Base-by-base conservation (phyloP, 208 protist species). In the Crithidia expoeki region DNA sequence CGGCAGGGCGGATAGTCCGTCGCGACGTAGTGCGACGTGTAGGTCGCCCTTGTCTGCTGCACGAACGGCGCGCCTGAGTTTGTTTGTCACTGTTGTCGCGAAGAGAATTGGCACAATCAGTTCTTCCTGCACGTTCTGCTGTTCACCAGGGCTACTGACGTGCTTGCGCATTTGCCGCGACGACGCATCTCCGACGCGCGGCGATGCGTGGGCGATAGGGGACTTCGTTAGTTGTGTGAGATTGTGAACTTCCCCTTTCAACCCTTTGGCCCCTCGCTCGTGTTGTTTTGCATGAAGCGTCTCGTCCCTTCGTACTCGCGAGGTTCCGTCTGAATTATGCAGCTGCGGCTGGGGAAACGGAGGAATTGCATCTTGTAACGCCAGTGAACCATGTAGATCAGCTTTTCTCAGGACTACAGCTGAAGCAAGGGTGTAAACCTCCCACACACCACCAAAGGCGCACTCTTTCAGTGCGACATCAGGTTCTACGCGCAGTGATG, bases 391-490 rank as follows among this genome's bases (percentile, higher is more conserved):
- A n/a, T n/a, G n/a, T n/a, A n/a, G n/a, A n/a, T n/a, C n/a, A n/a
- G n/a, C n/a, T n/a, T n/a, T n/a, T n/a, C n/a, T n/a, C n/a, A n/a
- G n/a, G n/a, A n/a, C n/a, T n/a, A n/a, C n/a, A n/a, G 56, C 44
- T 16, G 72, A 40, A 16, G 62, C 57, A 9, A 55, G 19, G 57
- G 52, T 71, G 58, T 77, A 77, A 9, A 72, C 21, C 10, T 66
- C 72, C 72, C 72, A 72, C 38, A 51, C 56, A 17, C 55, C 40
- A 6, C 32, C 11, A n/a, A 77, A 67, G 19, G 38, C 14, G 51
- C 40, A 67, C 10, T 4, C 6, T 10, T 33, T 40, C 30, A 71
- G 30, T 16, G 58, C 16, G 1, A 30, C 23, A 21, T 53, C 36
- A 19, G 34, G 49, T 2, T 61, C 1, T 0, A 28, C 33, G 28